Base-by-base conservation (phyloP, 371 early-diverging fungal genomes). In the Haplosporangium sp. region DNA sequence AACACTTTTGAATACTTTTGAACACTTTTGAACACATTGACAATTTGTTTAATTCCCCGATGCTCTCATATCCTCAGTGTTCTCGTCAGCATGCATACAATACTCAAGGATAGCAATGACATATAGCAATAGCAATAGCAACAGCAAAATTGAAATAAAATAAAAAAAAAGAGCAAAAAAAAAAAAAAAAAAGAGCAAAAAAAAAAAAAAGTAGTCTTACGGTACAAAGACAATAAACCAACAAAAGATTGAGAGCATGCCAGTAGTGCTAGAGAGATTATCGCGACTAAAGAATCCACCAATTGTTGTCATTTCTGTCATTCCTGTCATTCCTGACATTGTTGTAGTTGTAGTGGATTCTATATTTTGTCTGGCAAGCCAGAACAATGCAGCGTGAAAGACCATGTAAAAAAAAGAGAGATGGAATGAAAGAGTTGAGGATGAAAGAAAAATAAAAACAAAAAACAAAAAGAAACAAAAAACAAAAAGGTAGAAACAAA, bases 171-270 rank as follows among this genome's bases (percentile, higher is more conserved):
- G n/a, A n/a, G n/a, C n/a, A n/a, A n/a, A n/a, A n/a, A n/a, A n/a
- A n/a, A n/a, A n/a, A n/a, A n/a, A n/a, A n/a, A n/a, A n/a, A n/a
- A n/a, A n/a, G n/a, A n/a, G n/a, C n/a, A n/a, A n/a, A n/a, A n/a
- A n/a, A n/a, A n/a, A n/a, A n/a, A n/a, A n/a, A n/a, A n/a, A n/a
- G 27, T 52, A 11, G 55, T 86, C 88, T 86, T 88, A 92, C 92
- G 92, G 92, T 61, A 89, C 87, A 76, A 89, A 88, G 39, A 92
- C 92, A 8, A 90, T 85, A 64, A 92, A 84, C 92, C 92, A 92
- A 69, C 90, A 92, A 44, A 69, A 77, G 47, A 91, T 89, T 53
- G 89, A 89, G 42, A 84, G 61, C 53, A 86, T 87, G 9, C 91
- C 91, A 65, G 79, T 63, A 27, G 81, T 42, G 70, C 69, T 77